These are phyloP conservation scores for Theileria orientalis DNA, from an alignment of 169 alveolate species.

Conservation along the genomic window DNA sequence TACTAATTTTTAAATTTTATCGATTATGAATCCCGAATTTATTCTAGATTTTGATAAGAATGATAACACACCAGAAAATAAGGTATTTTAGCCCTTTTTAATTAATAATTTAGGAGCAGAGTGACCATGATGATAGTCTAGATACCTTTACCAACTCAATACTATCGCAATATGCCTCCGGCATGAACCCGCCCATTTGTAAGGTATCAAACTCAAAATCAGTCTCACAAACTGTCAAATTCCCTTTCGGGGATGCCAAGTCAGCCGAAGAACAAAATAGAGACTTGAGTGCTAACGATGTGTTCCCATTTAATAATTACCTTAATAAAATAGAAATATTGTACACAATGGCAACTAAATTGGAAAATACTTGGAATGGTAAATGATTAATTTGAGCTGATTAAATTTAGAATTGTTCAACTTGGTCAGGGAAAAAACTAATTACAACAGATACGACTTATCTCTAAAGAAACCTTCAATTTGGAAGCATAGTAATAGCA, in stretches of 20 bases:
- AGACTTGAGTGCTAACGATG: neutral
- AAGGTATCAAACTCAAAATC: neutral
- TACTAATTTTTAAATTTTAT: neutral
- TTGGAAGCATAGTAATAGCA: conserved; percentile 44
- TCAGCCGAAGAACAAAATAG: neutral
- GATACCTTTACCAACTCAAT: conserved; percentile 31
- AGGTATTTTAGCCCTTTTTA: neutral
- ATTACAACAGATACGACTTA: conserved; percentile 12
- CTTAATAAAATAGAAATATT: conserved; percentile 16
- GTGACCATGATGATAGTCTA: conserved; percentile 11
- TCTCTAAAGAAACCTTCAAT: conserved; percentile 14
- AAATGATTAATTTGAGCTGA: neutral
- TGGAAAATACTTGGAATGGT: conserved; percentile 12
- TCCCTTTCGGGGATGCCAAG: neutral
- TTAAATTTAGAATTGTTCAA: neutral
- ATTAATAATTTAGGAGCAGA: neutral
- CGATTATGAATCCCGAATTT: neutral
- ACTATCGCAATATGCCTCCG: conserved; percentile 47
- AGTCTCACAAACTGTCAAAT: neutral
- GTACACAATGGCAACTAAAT: conserved; percentile 15
- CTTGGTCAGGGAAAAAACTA: neutral
- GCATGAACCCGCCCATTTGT: conserved; percentile 9
- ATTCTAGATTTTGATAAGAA: neutral
- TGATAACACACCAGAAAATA: neutral
- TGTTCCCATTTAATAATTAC: neutral